These are phyloP conservation scores for Phytophthora pisi DNA, from an alignment of 352 stramenopile genomes.

Conservation along the genomic window DNA sequence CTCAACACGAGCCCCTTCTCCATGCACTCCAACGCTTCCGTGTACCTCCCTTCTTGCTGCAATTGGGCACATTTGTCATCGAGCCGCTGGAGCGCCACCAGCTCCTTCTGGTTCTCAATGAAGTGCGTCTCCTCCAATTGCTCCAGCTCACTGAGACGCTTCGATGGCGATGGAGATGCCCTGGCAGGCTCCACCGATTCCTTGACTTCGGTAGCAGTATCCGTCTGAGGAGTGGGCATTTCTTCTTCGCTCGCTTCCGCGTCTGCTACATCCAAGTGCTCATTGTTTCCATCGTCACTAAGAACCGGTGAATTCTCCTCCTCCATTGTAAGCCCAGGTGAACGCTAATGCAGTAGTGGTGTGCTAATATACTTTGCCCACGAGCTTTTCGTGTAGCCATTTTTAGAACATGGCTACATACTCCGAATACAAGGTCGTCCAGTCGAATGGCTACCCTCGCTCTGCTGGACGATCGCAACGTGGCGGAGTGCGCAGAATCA, in stretches of 20 bases:
- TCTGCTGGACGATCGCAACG: not conserved
- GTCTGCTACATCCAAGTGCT: constrained; percentile 10
- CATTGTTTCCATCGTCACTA: not conserved
- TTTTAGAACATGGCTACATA: constrained; percentile 6
- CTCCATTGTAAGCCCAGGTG: not conserved
- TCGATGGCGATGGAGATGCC: constrained; percentile 9
- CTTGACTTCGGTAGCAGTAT: constrained; percentile 7
- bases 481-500: not conserved
- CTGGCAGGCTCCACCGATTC: not conserved
- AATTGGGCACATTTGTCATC: constrained; percentile 91
- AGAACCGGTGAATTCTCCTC: not conserved
- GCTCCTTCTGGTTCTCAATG: constrained; percentile 82
- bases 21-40: constrained; percentile 94
- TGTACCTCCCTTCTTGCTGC: constrained; percentile 93
- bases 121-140: constrained; percentile 54
- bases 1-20: constrained; percentile 92
- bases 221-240: constrained; percentile 9
- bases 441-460: constrained; percentile 1
- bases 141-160: constrained; percentile 21
- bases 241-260: not conserved
- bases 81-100: constrained; percentile 88
- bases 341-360: not conserved
- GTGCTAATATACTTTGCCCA: not conserved
- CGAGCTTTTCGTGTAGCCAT: constrained; percentile 1
- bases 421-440: not conserved